Evolutionary conservation across 2,329 filamentous ascomycete species (phyloP).

Genomic region (Hypoxylon sp.): DNA sequence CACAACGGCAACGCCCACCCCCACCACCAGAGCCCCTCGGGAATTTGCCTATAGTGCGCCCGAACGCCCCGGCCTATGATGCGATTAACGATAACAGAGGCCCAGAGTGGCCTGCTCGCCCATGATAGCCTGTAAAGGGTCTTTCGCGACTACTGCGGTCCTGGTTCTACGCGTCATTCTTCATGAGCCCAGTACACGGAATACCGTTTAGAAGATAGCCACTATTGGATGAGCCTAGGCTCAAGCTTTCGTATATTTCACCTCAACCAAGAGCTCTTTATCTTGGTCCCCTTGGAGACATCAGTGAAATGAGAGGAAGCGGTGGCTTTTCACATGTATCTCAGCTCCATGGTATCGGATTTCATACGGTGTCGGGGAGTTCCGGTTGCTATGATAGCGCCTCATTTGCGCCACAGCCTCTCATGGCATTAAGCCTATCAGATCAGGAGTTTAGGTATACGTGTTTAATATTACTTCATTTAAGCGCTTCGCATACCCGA

Average conservation of each 20-base stretch:
- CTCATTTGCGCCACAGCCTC: not conserved
- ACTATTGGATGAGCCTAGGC: not conserved
- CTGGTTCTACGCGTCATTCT: not conserved
- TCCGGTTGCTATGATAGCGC: not conserved
- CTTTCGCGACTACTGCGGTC: not conserved
- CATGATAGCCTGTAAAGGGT: not conserved
- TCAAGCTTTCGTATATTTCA: not conserved
- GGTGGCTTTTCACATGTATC: not conserved
- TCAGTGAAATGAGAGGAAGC: not conserved
- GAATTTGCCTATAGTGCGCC: not conserved
- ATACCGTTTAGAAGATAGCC: not conserved
- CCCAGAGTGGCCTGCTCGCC: not conserved
- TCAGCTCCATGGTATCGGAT: not conserved
- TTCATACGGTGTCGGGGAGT: conserved; percentile 1
- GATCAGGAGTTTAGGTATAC: not conserved
- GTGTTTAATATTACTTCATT: conserved; percentile 2
- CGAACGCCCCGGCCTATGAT: not conserved
- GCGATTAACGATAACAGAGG: not conserved
- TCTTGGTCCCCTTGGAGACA: conserved; percentile 1
- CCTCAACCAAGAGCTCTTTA: not conserved
- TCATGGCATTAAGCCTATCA: not conserved
- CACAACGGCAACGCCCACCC: not conserved
- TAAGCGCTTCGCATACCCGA: not conserved
- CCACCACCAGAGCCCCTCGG: not conserved
- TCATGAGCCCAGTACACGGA: not conserved